These are phyloP conservation scores for Gynochthodes officinalis DNA, from an alignment of 257 asterid genomes.

Conservation along the genomic window DNA sequence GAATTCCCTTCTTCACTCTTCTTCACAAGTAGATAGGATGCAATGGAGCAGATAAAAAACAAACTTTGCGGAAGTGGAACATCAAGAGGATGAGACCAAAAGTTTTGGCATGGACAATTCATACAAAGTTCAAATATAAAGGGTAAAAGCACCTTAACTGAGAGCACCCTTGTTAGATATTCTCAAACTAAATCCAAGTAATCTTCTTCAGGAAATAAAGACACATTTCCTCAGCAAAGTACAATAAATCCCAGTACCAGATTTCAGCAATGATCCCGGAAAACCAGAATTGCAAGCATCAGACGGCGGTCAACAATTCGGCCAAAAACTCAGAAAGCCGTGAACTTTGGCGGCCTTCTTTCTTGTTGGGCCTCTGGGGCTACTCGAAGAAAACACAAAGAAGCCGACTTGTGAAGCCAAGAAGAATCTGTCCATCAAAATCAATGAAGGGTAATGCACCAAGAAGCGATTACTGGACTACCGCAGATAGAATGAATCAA, in stretches of 20 bases:
- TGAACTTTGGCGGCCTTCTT: not conserved
- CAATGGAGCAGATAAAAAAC: not conserved
- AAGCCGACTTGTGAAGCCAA: not conserved
- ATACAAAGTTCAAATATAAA: not conserved
- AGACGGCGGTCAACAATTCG: not conserved
- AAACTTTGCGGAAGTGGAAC: not conserved
- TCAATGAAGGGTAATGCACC: no score
- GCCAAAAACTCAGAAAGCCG: not conserved
- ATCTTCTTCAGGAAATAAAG: not conserved
- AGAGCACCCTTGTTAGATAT: not conserved
- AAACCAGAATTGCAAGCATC: constrained; percentile 5
- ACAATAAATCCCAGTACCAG: not conserved
- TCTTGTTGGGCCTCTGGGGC: not conserved
- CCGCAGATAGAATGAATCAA: not conserved
- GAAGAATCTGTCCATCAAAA: no score
- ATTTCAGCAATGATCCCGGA: not conserved
- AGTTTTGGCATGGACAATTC: not conserved
- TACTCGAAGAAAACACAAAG: not conserved
- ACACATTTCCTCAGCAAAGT: not conserved
- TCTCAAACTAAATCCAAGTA: not conserved
- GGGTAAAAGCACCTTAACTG: not conserved
- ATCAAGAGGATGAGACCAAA: not conserved
- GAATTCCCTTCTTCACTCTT: not conserved
- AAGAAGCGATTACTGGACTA: not conserved
- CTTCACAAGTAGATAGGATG: not conserved